Evolutionary conservation across 495 filamentous ascomycete species (phyloP).

Genomic region (Tirmania nivea): DNA sequence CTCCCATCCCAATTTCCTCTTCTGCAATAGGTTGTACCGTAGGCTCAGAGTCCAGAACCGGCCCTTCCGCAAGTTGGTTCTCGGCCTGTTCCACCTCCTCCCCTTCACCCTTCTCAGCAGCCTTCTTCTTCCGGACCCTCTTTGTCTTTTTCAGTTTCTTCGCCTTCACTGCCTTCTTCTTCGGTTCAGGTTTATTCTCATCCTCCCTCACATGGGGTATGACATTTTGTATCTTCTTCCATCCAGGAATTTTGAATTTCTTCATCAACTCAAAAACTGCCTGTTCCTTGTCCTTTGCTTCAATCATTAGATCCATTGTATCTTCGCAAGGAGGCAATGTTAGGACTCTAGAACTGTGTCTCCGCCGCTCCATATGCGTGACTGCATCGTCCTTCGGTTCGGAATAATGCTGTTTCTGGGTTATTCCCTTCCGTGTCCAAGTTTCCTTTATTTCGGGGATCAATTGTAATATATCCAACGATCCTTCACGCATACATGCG

Average conservation of each 20-base stretch:
- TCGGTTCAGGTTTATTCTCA: conserved; percentile 44
- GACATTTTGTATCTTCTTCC: conserved; percentile 53
- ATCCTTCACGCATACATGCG: conserved; percentile 54
- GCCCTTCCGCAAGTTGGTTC: not conserved
- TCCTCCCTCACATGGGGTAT: conserved; percentile 56
- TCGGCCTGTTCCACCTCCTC: conserved; percentile 19
- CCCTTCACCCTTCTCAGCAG: conserved; percentile 23
- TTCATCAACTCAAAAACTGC: conserved; percentile 88
- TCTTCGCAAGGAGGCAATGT: conserved; percentile 61
- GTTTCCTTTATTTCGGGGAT: conserved; percentile 58
- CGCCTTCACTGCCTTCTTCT: conserved; percentile 24
- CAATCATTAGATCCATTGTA: conserved; percentile 91
- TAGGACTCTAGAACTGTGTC: conserved; percentile 57
- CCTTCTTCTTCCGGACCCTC: conserved; percentile 11
- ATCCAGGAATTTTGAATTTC: conserved; percentile 60
- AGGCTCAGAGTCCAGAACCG: no score
- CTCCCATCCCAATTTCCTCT: conserved; percentile 71
- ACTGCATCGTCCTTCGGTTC: conserved; percentile 57
- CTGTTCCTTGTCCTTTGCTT: conserved; percentile 96
- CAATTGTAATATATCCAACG: conserved; percentile 51
- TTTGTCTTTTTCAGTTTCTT: conserved; percentile 25
- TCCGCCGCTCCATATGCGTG: conserved; percentile 52
- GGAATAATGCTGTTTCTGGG: conserved; percentile 90
- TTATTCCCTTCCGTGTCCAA: conserved; percentile 72
- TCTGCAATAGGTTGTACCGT: conserved; percentile 26